Base-by-base conservation (phyloP, 73 alveolate species). In the Tetrahymena elliotti region DNA sequence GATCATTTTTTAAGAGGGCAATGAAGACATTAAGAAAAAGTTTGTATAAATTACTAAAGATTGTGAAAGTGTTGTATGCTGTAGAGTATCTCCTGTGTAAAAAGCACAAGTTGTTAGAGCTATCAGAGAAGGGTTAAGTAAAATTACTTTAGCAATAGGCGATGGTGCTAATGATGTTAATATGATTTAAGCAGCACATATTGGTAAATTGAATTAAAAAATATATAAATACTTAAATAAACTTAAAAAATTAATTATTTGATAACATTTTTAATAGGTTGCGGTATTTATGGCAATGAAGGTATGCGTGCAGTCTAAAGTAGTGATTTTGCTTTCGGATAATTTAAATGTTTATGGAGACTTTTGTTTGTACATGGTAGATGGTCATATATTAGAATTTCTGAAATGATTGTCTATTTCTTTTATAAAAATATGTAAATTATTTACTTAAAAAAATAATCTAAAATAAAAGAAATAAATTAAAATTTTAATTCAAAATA, bases 141-240 rank as follows among this genome's bases (percentile, higher is more conserved):
- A 38, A 95, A 94, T 96, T n/a, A 97, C 99, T 11, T 94, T 98
- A 83, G 98, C 99, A n/a, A 98, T 98, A 1, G 99, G 99, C 20
- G 99, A 98, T 98, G 99, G 99, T 15, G 99, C 99, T 0, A 98
- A 98, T 97, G 99, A 98, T 96, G 99, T 98, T 1, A 96, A 98
- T 27, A 98, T 98, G 99, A 96, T 98, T 18, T 39, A 93, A 35
- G 98, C 97, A 93, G 97, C 98, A 83, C 93, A 98, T 97, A 94
- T 94, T 34, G 96, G 96, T 41, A 53, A 84, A 93, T 38, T 92
- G 88, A 31, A 93, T 84, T n/a, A n/a, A n/a, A 24, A 92, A 68
- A 27, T 24, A 27, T 24, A 7, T 68, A 22, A 68, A 2, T 68
- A 97, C 52, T 52, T 52, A 52, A 4, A n/a, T 54, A 3, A 22